Evolutionary conservation across 495 filamentous ascomycete genomes (phyloP).

Genomic region (Daldinia concentrica): DNA sequence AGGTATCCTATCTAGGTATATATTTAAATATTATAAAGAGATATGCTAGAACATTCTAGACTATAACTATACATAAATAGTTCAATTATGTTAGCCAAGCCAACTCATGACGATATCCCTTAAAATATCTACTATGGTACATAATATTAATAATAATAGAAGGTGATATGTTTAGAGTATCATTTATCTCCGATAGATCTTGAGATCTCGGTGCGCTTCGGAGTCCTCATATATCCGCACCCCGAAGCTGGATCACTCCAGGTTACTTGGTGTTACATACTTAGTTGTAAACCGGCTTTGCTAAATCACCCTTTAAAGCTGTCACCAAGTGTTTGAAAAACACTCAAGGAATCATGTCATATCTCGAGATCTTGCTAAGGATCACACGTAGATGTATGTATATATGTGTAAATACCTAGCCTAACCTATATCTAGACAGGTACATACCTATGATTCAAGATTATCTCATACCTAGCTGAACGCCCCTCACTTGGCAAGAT

Average conservation of each 20-base stretch:
- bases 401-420: not conserved
- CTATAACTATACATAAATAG: not conserved
- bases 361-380: not conserved
- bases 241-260: not conserved
- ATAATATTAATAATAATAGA: too few species aligned
- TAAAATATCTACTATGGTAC: not conserved
- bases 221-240: conserved; percentile 15
- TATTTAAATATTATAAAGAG: not conserved
- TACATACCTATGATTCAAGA: not conserved
- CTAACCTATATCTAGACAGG: too few species aligned
- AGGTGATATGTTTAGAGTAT: too few species aligned
- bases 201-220: conserved; percentile 5
- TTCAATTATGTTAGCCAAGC: too few species aligned
- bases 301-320: not conserved
- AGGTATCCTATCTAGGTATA: not conserved
- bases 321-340: too few species aligned
- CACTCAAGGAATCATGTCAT: not conserved
- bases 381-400: not conserved
- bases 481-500: not conserved
- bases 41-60: not conserved
- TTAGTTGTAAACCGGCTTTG: not conserved
- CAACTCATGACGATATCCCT: too few species aligned
- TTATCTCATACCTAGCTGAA: not conserved
- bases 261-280: too few species aligned
- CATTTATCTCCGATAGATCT: not conserved